Evolutionary conservation across 129 eudicot genomes (phyloP), one percentile per base, ranked within the genome.

Genomic region (Saussurea involucrata): DNA sequence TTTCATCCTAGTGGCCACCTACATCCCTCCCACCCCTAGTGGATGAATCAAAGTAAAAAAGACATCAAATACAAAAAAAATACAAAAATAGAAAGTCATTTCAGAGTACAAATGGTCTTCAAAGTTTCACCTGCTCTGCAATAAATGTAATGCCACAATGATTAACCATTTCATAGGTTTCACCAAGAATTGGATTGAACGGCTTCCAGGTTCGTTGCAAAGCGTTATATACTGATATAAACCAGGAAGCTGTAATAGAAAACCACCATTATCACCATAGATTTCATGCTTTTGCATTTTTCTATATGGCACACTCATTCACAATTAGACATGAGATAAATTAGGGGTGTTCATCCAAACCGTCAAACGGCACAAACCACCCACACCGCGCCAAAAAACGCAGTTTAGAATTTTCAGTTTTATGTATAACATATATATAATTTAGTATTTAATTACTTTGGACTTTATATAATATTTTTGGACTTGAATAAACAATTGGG

Each of bases 101-200:
- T 36, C 12, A 72, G 13, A 20, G 28, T 11, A 78, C 4, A 32
- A 24, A 18, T 6, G 21, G 22, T 75, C 29, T 76, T 76, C 37
- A 29, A 33, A 15, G 32, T n/a, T 65, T 73, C 37, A 94, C 98
- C 90, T 94, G 98, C 65, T 94, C 98, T 49, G 98, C 81, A 6
- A 94, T 78, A 80, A 94, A 91, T 63, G 90, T 89, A 71, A 94
- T 86, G 72, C 98, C 98, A 74, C 78, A 83, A 73, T 94, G 97
- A 87, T 94, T 94, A 63, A 81, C 87, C 90, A 94, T 67, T 82
- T 94, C 98, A 82, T 91, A 94, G 71, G 98, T 94, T 75, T 94
- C 98, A 44, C 98, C 98, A 73, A 94, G 97, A 86, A 94, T 94
- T 63, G 98, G 98, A 74, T 94, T 94, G 46, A 94, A 91, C 1